These are phyloP conservation scores for Trichoderma sp. DNA, from an alignment of 2,329 filamentous ascomycete species.

Conservation along the genomic window DNA sequence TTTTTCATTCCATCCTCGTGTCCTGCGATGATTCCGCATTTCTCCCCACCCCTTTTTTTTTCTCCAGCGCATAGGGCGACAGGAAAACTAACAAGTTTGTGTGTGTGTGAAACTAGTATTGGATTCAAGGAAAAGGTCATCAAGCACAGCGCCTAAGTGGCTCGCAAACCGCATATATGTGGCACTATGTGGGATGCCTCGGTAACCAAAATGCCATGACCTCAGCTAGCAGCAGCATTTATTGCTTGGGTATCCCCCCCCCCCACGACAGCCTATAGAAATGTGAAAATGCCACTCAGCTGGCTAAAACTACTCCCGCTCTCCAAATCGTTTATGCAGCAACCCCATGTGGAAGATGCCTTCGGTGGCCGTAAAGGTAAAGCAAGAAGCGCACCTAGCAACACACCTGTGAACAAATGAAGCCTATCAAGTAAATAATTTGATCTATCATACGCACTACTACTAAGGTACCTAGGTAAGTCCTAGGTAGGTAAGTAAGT, in stretches of 20 bases:
- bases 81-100: not conserved
- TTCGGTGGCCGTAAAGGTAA: not conserved
- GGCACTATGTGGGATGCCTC: not conserved
- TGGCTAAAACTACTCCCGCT: not conserved
- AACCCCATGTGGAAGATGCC: not conserved
- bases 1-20: not conserved
- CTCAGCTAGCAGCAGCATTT: not conserved
- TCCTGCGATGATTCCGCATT: not conserved
- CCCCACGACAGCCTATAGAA: not conserved
- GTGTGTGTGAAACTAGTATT: not conserved
- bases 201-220: not conserved
- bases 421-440: not conserved
- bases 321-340: not conserved
- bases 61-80: not conserved
- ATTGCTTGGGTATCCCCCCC: not conserved
- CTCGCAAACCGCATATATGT: not conserved
- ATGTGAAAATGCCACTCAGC: not conserved
- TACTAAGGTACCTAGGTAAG: too few species aligned
- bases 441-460: not conserved
- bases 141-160: not conserved
- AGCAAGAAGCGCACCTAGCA: not conserved
- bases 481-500: too few species aligned
- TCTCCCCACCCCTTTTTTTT: too few species aligned
- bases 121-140: not conserved
- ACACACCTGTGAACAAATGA: not conserved